These are phyloP conservation scores for Barnettozyma botsteinii DNA, from an alignment of 805 yeast genomes.

Conservation along the genomic window DNA sequence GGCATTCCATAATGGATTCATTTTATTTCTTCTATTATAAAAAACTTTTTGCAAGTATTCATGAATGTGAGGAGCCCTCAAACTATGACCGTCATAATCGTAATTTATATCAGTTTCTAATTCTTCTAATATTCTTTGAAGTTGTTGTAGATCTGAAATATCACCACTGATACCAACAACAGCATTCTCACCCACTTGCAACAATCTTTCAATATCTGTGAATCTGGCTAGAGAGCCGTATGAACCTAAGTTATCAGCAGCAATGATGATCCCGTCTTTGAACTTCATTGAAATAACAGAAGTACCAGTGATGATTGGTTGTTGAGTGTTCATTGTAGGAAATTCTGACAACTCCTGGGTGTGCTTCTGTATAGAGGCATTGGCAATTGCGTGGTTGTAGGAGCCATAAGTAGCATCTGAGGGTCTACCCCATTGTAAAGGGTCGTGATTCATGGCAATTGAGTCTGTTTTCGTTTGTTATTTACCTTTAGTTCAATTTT, in stretches of 20 bases:
- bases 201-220: conserved; percentile 75
- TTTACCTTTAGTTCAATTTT: not conserved
- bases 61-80: conserved; percentile 84
- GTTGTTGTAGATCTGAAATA: conserved; percentile 84
- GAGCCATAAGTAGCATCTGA: conserved; percentile 73
- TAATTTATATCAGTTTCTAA: conserved; percentile 74
- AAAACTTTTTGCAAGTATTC: conserved; percentile 80
- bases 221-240: conserved; percentile 91
- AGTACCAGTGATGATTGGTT: conserved; percentile 94
- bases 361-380: conserved; percentile 35
- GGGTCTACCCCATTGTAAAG: conserved; percentile 94
- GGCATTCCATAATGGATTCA: conserved; percentile 97
- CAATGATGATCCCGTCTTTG: conserved; percentile 84
- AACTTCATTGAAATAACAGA: conserved; percentile 90
- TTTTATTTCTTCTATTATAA: conserved; percentile 83
- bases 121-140: conserved; percentile 69
- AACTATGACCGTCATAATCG: conserved; percentile 59
- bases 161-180: conserved; percentile 95
- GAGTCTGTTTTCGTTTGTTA: not conserved
- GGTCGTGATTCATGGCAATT: conserved; percentile 83
- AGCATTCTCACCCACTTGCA: conserved; percentile 78
- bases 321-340: conserved; percentile 84
- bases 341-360: conserved; percentile 28
- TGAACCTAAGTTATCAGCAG: conserved; percentile 91
- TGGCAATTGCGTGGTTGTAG: conserved; percentile 70